A percentile compares a stretch with the other conserved stretches of the same genome.
Evolutionary conservation across 805 yeast species (phyloP).

Genomic region (Pichia exigua): DNA sequence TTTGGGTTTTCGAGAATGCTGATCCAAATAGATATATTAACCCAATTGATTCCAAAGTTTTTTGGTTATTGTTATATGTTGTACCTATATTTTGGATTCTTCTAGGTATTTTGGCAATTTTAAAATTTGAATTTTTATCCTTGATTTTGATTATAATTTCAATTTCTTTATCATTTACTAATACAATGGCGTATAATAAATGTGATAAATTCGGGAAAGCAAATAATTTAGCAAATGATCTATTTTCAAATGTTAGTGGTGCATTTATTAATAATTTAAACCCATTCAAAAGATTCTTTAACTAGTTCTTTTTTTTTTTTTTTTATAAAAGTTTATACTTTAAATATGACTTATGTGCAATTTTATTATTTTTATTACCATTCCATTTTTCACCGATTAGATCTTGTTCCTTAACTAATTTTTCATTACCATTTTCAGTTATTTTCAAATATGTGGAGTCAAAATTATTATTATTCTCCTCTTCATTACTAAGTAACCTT

Average conservation of each 20-base stretch:
- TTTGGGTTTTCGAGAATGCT: constrained; percentile 87
- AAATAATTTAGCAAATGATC: constrained; percentile 50
- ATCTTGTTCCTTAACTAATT: constrained; percentile 25
- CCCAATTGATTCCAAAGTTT: constrained; percentile 84
- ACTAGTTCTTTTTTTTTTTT: background rate
- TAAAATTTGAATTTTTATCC: constrained; percentile 68
- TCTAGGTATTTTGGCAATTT: constrained; percentile 67
- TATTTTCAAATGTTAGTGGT: constrained; percentile 48
- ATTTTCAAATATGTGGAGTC: constrained; percentile 6
- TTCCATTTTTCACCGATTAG: constrained; percentile 28
- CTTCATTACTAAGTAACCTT: background rate
- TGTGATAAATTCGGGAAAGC: constrained; percentile 92
- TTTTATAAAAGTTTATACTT: constrained; percentile 12
- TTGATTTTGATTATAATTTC: constrained; percentile 60
- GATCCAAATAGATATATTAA: constrained; percentile 67
- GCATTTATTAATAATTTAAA: constrained; percentile 38
- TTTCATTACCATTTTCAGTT: background rate
- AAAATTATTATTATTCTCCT: background rate
- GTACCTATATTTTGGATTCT: constrained; percentile 72
- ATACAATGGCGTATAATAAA: constrained; percentile 82
- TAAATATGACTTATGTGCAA: constrained; percentile 27
- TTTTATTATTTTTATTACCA: constrained; percentile 24
- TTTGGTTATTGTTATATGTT: constrained; percentile 73
- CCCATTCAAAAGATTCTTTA: constrained; percentile 25
- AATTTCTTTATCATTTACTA: constrained; percentile 63